Percentiles rank a stretch among this genome's conserved stretches.
Evolutionary conservation across 2,329 filamentous ascomycete genomes (phyloP).

Genomic region (Xylaria sp.): DNA sequence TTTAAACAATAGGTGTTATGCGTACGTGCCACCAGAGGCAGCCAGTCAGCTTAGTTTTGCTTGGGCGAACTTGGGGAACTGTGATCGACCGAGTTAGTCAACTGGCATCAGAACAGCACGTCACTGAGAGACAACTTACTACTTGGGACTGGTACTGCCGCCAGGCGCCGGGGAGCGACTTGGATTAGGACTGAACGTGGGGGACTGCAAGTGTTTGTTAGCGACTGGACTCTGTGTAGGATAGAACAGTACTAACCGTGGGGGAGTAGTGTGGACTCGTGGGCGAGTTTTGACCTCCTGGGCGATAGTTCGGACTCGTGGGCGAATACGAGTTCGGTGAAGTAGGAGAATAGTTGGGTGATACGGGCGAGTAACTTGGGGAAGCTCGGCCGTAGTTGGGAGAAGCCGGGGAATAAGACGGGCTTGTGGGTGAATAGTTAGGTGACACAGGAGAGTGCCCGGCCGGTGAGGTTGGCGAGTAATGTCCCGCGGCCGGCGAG

Average conservation of each 20-base stretch:
- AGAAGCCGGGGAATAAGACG: conserved; percentile 66
- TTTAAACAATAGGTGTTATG: conserved; percentile 24
- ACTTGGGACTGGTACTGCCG: conserved; percentile 37
- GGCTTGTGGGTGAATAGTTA: conserved; percentile 64
- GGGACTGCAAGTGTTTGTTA: conserved; percentile 28
- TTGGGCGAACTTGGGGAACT: conserved; percentile 34
- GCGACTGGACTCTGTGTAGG: conserved; percentile 2
- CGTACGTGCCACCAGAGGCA: not conserved
- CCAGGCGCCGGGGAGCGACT: conserved; percentile 41
- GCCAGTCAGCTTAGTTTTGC: conserved; percentile 22
- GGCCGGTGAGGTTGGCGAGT: conserved; percentile 66
- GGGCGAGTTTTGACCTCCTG: conserved; percentile 52
- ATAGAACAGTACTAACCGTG: conserved; percentile 38
- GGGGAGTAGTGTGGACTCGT: conserved; percentile 72
- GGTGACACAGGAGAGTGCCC: conserved; percentile 74
- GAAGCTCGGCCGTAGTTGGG: conserved; percentile 51
- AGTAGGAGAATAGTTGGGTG: conserved; percentile 73
- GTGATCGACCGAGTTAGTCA: conserved; percentile 16
- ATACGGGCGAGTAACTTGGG: conserved; percentile 63
- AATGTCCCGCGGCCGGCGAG: conserved; percentile 53
- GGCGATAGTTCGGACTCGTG: conserved; percentile 56
- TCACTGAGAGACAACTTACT: conserved; percentile 32
- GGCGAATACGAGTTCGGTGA: conserved; percentile 61
- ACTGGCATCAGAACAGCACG: not conserved
- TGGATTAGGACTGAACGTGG: conserved; percentile 36